Evolutionary conservation across 768 basidiomycete species (phyloP).

Genomic region (Termitomyces sp.): DNA sequence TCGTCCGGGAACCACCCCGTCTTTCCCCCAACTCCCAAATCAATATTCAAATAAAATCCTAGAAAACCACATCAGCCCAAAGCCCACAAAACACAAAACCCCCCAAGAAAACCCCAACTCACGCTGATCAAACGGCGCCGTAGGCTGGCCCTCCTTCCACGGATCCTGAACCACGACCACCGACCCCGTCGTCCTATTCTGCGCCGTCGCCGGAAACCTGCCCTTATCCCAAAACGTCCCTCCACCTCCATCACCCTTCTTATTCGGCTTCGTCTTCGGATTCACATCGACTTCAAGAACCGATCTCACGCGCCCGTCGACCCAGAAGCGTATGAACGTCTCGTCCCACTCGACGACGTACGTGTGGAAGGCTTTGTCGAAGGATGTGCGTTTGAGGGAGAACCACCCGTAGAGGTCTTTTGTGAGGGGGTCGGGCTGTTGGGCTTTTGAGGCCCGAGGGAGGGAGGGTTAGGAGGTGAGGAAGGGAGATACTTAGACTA

Average conservation of each 20-base stretch:
- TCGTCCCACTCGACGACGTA: constrained; percentile 79
- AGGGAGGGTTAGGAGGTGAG: constrained; percentile 25
- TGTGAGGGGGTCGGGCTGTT: constrained; percentile 12
- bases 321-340: constrained; percentile 68
- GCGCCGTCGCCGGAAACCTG: constrained; percentile 59
- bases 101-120: constrained; percentile 30
- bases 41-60: constrained; percentile 79
- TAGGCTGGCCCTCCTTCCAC: constrained; percentile 55
- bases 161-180: constrained; percentile 62
- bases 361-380: constrained; percentile 64
- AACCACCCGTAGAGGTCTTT: constrained; percentile 45
- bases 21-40: constrained; percentile 78
- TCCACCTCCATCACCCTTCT: constrained; percentile 38
- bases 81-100: too few relatives aligned
- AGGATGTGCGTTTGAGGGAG: constrained; percentile 48
- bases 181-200: constrained; percentile 56
- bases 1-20: constrained; percentile 89
- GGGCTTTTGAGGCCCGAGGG: too few relatives aligned
- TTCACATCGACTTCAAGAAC: constrained; percentile 58
- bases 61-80: neutral
- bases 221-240: constrained; percentile 64
- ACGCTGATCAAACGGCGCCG: constrained; percentile 84
- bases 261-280: constrained; percentile 31
- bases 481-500: neutral
- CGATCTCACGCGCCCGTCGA: constrained; percentile 67